Evolutionary conservation across 768 basidiomycete species (phyloP).

Genomic region (Sutorius australiensis): DNA sequence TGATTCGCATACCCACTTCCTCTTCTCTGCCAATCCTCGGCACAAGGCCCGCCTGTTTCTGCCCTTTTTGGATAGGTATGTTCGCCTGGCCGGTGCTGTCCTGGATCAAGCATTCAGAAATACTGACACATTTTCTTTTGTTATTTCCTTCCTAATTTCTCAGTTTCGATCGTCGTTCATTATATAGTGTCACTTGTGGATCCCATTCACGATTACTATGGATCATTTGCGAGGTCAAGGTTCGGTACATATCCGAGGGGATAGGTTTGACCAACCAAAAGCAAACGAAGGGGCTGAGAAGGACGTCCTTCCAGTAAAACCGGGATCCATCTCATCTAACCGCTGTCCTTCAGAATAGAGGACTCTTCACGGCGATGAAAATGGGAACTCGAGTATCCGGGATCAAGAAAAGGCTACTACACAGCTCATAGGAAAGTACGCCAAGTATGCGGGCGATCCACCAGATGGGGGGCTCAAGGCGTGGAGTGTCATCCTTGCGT

Average conservation of each 20-base stretch:
- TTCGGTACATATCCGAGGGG: not conserved
- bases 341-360: constrained; percentile 1
- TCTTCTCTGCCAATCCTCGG: not conserved
- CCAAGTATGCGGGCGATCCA: constrained; percentile 18
- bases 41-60: not conserved
- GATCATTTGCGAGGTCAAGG: not conserved
- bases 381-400: not conserved
- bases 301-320: too few relatives aligned
- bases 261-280: not conserved
- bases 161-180: not conserved
- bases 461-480: constrained; percentile 32
- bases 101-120: not conserved
- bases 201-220: not conserved
- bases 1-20: not conserved
- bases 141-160: not conserved
- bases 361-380: constrained; percentile 12
- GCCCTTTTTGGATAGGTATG: not conserved
- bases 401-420: constrained; percentile 7
- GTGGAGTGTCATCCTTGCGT: constrained; percentile 31
- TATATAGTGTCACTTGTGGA: too few relatives aligned
- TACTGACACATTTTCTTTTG: not conserved
- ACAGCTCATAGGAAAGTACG: constrained; percentile 10
- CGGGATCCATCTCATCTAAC: not conserved
- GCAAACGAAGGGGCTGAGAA: not conserved
- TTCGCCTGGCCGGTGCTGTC: not conserved